Conservation (phyloP, 148 eudicot species). For the Camellia japonica region DNA sequence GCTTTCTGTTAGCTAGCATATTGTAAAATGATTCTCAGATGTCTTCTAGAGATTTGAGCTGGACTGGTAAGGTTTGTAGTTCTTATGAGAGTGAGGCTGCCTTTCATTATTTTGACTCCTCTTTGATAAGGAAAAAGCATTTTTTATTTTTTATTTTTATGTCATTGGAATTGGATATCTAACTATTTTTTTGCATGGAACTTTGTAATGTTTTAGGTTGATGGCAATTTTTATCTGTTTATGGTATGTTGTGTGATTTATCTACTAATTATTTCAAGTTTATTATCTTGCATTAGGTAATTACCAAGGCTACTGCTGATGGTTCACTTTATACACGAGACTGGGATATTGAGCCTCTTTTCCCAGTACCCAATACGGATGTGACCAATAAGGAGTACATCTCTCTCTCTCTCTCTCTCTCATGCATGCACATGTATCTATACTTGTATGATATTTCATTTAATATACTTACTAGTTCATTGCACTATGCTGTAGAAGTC, state of each 20-base stretch:
- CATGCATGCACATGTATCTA: neutral
- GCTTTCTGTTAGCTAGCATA: neutral
- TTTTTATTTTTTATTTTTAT: neutral
- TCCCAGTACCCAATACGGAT: constrained; percentile 57
- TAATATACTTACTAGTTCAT: neutral
- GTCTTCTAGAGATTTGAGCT: neutral
- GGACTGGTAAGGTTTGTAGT: neutral
- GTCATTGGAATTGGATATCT: neutral
- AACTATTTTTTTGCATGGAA: neutral
- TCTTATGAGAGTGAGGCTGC: neutral
- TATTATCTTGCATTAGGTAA: constrained; percentile 44
- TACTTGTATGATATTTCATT: neutral
- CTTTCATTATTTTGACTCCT: neutral
- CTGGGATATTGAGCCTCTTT: constrained; percentile 97
- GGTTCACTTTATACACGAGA: constrained; percentile 74
- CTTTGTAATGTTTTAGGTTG: neutral
- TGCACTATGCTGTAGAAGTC: neutral
- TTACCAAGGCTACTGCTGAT: constrained; percentile 82
- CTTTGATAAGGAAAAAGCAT: neutral
- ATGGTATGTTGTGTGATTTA: neutral
- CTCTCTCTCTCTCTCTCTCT: constrained; percentile 14
- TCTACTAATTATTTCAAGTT: neutral
- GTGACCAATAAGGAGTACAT: constrained; percentile 55
- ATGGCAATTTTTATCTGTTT: neutral
- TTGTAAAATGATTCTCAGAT: neutral